phyloP scores from a whole-genome alignment of 768 basidiomycete species.

The Cystofilobasidium macerans region DNA sequence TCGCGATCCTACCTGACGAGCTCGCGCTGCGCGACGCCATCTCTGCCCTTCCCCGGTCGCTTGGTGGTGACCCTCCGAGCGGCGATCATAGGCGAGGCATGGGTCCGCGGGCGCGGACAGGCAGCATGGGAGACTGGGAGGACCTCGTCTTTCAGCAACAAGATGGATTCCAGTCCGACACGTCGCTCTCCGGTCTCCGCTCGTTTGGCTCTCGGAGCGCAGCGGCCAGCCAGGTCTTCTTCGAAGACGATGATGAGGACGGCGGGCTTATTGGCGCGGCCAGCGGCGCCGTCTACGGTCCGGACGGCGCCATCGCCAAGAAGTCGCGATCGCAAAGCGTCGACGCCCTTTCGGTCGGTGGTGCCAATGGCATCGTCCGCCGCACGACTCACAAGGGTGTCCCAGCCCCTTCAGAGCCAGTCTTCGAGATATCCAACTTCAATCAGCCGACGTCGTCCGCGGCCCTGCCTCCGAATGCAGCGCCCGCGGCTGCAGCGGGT shows the following conservation, averaged over 20 bases:
- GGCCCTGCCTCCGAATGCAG: background rate
- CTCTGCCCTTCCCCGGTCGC: slow-evolving; percentile 19
- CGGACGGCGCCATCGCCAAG: background rate
- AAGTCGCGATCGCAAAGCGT: background rate
- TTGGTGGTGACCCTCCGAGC: slow-evolving; percentile 18
- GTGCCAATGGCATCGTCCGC: background rate
- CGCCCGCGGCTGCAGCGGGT: background rate
- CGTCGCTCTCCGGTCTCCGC: background rate
- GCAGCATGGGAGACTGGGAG: slow-evolving; percentile 26
- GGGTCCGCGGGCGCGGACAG: slow-evolving; percentile 15
- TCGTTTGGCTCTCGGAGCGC: background rate
- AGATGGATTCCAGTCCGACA: background rate
- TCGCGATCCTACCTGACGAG: background rate
- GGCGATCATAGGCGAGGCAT: slow-evolving; percentile 1
- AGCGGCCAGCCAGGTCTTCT: background rate
- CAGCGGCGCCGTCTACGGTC: background rate
- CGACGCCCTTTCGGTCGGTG: background rate
- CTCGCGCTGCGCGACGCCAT: slow-evolving; percentile 17
- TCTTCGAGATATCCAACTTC: background rate
- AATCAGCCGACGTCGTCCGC: background rate
- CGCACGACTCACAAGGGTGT: background rate
- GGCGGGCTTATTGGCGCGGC: slow-evolving; percentile 4
- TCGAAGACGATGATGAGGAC: background rate
- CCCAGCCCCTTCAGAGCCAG: background rate
- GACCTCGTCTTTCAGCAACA: slow-evolving; percentile 14